Evolutionary conservation across 106 monocot species (phyloP), one percentile per base, ranked within the genome.

Genomic region (Dendrobium chrysotoxum): DNA sequence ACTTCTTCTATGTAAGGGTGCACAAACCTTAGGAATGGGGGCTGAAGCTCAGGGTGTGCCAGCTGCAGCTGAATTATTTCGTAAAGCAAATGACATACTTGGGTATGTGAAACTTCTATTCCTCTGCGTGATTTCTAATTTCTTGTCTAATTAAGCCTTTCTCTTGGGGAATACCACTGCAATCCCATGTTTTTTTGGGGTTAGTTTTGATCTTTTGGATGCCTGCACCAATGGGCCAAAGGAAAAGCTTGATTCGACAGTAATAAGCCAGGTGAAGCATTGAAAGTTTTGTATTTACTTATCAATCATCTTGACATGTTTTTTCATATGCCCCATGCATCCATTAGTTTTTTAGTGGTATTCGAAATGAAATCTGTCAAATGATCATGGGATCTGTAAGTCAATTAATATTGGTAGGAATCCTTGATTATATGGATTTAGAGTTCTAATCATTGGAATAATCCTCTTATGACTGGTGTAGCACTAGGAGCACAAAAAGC

Each of bases 1-100:
- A 74, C n/a, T 42, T 5, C 74, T 58, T 40, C 15, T 7, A 53
- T 82, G 4, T 84, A 47, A 96, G 96, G 96, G 96, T 61, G 96
- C 96, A 13, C 96, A 97, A 85, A 79, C 86, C 77, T 87, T 92
- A 16, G 96, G 96, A 81, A 97, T 97, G 96, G 96, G 94, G n/a
- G 80, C 30, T 25, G 90, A 85, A 81, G 87, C 90, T 81, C 90
- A 94, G 76, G 83, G 74, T 76, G 90, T 94, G 46, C 82, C 75
- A 8, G 92, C 96, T 75, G 96, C 96, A 72, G 88, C 96, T 42
- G 85, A 91, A 45, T 85, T 97, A 80, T 97, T 88, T 74, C 73
- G 85, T 44, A 94, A 92, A 85, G 94, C 96, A 78, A 97, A 94
- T 76, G 83, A 92, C 67, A 87, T 97, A 80, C 94, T 97, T 85